phyloP scores from a whole-genome alignment of 2,329 filamentous ascomycete species.

The Amesomyces nigricolor region DNA sequence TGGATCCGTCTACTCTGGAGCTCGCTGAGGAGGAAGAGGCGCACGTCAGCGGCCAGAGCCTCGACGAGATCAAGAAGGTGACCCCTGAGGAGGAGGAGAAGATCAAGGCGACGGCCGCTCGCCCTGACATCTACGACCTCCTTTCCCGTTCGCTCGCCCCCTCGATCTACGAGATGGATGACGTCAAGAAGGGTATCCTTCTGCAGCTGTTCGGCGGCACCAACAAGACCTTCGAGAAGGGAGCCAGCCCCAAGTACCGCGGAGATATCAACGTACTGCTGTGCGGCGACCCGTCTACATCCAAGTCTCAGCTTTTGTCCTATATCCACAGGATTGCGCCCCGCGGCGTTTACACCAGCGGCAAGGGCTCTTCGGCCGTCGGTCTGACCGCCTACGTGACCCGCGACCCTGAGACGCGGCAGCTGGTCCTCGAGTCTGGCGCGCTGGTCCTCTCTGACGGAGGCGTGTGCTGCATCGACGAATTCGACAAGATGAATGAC shows the following conservation, averaged over 20 bases:
- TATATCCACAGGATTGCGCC: conserved; percentile 98
- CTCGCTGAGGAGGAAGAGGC: conserved; percentile 66
- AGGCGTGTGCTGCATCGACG: conserved; percentile 80
- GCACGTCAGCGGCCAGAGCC: conserved; percentile 64
- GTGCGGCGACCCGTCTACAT: conserved; percentile 99
- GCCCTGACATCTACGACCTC: conserved; percentile 89
- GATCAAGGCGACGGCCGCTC: conserved; percentile 73
- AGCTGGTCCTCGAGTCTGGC: conserved; percentile 78
- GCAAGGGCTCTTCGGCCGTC: conserved; percentile 74
- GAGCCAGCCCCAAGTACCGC: conserved; percentile 92
- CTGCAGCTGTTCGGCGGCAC: conserved; percentile 93
- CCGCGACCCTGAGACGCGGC: conserved; percentile 76
- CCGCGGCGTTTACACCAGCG: conserved; percentile 79
- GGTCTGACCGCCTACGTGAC: conserved; percentile 79
- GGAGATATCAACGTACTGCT: conserved; percentile 98
- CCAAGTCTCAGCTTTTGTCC: conserved; percentile 96
- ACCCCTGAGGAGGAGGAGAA: conserved; percentile 81
- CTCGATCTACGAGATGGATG: conserved; percentile 92
- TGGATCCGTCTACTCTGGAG: conserved; percentile 82
- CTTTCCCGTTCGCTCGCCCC: conserved; percentile 93
- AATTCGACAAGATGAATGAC: conserved; percentile 88
- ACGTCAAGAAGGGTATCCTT: conserved; percentile 95
- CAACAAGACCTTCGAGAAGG: conserved; percentile 92
- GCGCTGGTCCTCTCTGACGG: conserved; percentile 76
- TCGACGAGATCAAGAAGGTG: conserved; percentile 80